Evolutionary conservation across 176 grass and related monocot species (phyloP).

Genomic region (Otatea glauca): DNA sequence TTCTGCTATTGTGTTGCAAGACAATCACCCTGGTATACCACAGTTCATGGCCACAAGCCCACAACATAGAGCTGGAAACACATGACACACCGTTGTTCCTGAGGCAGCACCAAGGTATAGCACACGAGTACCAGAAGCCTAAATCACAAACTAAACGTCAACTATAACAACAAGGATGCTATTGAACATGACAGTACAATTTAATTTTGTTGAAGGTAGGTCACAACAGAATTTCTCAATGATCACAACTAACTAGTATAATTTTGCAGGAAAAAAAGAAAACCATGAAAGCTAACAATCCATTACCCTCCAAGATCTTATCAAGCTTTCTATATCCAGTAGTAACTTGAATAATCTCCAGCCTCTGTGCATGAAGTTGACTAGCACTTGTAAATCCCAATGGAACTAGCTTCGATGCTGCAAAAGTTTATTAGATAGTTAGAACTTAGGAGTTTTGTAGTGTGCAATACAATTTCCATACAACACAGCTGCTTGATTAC

Average conservation of each 20-base stretch:
- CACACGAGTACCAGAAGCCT: too few relatives aligned
- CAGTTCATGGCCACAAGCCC: too few relatives aligned
- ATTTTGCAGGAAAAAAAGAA: neutral
- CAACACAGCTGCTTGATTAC: conserved; percentile 27
- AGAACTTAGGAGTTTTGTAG: neutral
- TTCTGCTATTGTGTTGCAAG: too few relatives aligned
- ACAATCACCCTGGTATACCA: too few relatives aligned
- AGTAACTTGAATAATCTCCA: conserved; percentile 96
- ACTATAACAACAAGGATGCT: too few relatives aligned
- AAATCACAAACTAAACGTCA: too few relatives aligned
- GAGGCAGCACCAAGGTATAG: too few relatives aligned
- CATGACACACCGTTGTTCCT: too few relatives aligned
- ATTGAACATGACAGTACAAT: too few relatives aligned
- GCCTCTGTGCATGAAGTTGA: conserved; percentile 88
- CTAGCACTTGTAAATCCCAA: conserved; percentile 98
- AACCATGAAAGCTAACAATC: conserved; percentile 12
- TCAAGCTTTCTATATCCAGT: conserved; percentile 97
- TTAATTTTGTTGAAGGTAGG: conserved; percentile 47
- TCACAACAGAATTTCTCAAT: conserved; percentile 38
- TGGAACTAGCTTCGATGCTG: conserved; percentile 89
- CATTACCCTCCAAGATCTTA: conserved; percentile 93
- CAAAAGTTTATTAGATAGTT: conserved; percentile 10
- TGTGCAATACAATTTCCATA: neutral
- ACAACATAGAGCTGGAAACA: too few relatives aligned
- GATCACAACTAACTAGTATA: neutral